Base-by-base conservation (phyloP, 1,284 basidiomycete genomes). In the Violaceomyces palustris region DNA sequence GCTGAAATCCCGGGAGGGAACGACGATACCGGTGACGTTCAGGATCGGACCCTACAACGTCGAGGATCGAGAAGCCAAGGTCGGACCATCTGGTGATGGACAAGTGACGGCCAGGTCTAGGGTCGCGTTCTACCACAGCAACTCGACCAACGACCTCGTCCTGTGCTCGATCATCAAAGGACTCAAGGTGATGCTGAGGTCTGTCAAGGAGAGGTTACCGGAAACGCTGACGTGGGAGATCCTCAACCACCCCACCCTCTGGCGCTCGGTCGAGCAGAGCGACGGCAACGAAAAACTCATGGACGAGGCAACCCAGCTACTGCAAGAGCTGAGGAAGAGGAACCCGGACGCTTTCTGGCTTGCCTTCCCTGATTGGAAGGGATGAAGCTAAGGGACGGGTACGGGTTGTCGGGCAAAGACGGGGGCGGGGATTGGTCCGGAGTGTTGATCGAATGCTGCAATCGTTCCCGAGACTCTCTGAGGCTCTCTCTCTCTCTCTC, bases 211-310 rank as follows among this genome's bases (percentile, higher is more conserved):
- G 4, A 26, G 42, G 19, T 37, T 59, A 19, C 39, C 51, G 3
- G 56, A 59, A 22, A 37, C 54, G 3, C 37, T 35, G 18, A 51
- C 51, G 0, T 59, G 56, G 56, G 3, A 3, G 30, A 59, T 59
- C 37, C 42, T 51, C 22, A 43, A 30, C n/a, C 38, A 54, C 11
- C 36, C 31, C 1, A 15, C 19, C 31, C 31, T 59, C 0, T n/a
- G n/a, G n/a, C n/a, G n/a, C 29, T 55, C 7, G 45, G 35, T 2
- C 15, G 39, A 9, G 18, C 55, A 11, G 56, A 59, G 23, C 6
- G 28, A 2, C 36, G 56, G 3, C 56, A 59, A 33, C 56, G 51
- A 5, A 28, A 41, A 0, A 11, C 24, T 1, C n/a, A n/a, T 59
- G 9, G 17, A 30, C 5, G 30, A n/a, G 12, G 43, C 48, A 2